Evolutionary conservation across 2,329 filamentous ascomycete species (phyloP).

Genomic region (Xylariomycetidae sp.): DNA sequence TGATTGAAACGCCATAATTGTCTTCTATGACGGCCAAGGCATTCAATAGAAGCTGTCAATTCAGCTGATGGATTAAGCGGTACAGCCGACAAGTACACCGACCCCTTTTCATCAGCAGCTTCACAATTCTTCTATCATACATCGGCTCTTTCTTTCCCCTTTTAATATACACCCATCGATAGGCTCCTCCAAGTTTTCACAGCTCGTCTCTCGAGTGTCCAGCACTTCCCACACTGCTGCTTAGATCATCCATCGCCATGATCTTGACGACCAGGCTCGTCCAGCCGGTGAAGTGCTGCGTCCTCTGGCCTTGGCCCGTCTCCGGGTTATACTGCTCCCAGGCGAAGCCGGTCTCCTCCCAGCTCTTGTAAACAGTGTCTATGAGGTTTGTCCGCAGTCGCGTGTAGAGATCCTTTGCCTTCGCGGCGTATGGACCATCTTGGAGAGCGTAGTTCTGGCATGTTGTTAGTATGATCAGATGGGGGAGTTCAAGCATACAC

Average conservation of each 20-base stretch:
- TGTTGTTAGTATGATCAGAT: conserved; percentile 6
- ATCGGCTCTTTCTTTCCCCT: too few species aligned
- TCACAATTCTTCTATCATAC: too few species aligned
- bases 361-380: conserved; percentile 80
- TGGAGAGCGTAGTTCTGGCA: conserved; percentile 58
- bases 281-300: conserved; percentile 98
- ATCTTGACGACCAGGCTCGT: conserved; percentile 98
- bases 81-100: too few species aligned
- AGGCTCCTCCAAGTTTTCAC: too few species aligned
- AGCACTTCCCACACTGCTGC: conserved; percentile 14
- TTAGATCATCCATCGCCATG: conserved; percentile 83
- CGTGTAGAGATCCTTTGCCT: conserved; percentile 70
- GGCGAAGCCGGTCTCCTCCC: conserved; percentile 88
- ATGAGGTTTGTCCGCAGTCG: conserved; percentile 79
- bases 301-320: conserved; percentile 87
- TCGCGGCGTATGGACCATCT: conserved; percentile 62
- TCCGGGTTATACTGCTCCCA: conserved; percentile 99
- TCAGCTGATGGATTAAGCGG: too few species aligned
- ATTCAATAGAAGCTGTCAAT: too few species aligned
- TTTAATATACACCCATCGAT: too few species aligned
- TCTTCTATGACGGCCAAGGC: too few species aligned
- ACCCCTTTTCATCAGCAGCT: too few species aligned
- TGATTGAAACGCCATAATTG: too few species aligned
- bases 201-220: conserved; percentile 43
- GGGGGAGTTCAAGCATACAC: conserved; percentile 32